Base-by-base conservation (phyloP, 2,329 filamentous ascomycete genomes). In the Metarhizium sp. region DNA sequence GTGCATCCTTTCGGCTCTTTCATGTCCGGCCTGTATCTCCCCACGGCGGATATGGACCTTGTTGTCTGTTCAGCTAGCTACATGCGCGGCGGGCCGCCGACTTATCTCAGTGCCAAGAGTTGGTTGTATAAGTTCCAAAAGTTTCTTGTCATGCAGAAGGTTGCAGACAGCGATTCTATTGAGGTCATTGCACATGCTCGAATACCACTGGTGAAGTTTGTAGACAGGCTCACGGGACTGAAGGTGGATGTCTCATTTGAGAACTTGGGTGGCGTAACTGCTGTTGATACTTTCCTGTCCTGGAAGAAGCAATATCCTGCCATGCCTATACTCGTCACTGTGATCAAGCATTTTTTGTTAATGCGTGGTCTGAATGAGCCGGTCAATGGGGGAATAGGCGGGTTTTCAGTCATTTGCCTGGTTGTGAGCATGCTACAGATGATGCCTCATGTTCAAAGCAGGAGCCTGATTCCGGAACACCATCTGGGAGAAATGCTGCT, bases 171-270 rank as follows among this genome's bases (percentile, higher is more conserved):
- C 1, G 73, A 78, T 6, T 77, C 81, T 2, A 76, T 91, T 36
- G 80, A 88, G 62, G 78, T 87, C 38, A 90, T 99, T 61, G 65
- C 79, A 1, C 76, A 78, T 60, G 92, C 94, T 25, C 90, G 88
- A 63, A 92, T 99, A 2, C 94, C 94, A 0, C 82, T 99, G 54
- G 82, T 97, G 71, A 99, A 99, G 69, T 97, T 89, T 65, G 79
- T 90, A 48, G 94, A 99, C 66, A 78, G 74, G 54, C 64, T 79
- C 53, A 96, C 92, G 1, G 85, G 85, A 13, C 75, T 99, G 53
- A 89, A 88, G 62, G 87, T 97, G 13, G 94, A 99, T 67, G 81
- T 99, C 13, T 97, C 92, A 0, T 96, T 99, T 66, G 92, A 99
- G 72, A 97, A 96, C 66, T 72, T 86, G 40, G 89, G 87, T 46